Conservation (phyloP, 2,329 filamentous ascomycete species). For the Myriosclerotinia curreyana region DNA sequence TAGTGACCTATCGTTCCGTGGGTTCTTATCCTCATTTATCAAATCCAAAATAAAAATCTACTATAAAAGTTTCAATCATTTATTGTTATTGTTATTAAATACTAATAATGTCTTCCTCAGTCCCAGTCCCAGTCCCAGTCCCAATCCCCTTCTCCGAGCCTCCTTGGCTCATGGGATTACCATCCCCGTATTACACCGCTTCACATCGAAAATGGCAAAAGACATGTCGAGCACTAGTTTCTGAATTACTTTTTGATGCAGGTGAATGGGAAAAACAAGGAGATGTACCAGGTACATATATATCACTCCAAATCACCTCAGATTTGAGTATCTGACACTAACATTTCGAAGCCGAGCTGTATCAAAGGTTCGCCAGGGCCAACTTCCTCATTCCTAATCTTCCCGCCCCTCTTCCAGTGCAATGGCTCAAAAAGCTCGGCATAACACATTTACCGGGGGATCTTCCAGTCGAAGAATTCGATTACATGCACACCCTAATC, state of each 20-base stretch:
- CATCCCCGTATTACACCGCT: slow-evolving; percentile 67
- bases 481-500: slow-evolving; percentile 67
- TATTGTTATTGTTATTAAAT: neutral
- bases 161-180: slow-evolving; percentile 65
- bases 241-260: slow-evolving; percentile 58
- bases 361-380: slow-evolving; percentile 58
- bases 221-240: slow-evolving; percentile 63
- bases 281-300: slow-evolving; percentile 29
- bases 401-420: slow-evolving; percentile 64
- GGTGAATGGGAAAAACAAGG: slow-evolving; percentile 67
- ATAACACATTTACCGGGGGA: slow-evolving; percentile 65
- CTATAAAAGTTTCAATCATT: neutral
- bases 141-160: slow-evolving; percentile 69
- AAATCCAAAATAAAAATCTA: neutral
- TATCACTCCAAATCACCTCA: neutral
- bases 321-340: slow-evolving; percentile 45
- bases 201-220: slow-evolving; percentile 66
- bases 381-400: slow-evolving; percentile 70
- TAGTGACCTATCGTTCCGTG: too few species aligned
- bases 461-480: slow-evolving; percentile 69
- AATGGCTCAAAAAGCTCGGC: slow-evolving; percentile 63
- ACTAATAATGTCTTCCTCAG: neutral
- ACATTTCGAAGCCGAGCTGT: slow-evolving; percentile 47
- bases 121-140: slow-evolving; percentile 19
- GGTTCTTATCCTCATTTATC: neutral